Percentiles rank a stretch among this genome's conserved stretches.
Evolutionary conservation across 345 rosid species (phyloP).

Genomic region (Atalantia buxifolia): DNA sequence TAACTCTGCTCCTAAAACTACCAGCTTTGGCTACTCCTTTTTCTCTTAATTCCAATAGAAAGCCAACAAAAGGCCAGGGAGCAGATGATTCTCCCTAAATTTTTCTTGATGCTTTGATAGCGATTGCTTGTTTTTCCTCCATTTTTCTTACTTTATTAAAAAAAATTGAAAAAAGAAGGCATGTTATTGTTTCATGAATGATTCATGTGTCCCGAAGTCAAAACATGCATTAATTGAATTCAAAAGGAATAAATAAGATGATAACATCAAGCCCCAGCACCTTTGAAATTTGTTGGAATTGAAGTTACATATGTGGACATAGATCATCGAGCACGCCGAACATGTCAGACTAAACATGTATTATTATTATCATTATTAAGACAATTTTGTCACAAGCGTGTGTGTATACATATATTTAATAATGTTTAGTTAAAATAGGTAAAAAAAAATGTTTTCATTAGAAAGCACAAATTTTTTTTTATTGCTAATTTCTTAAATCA

Average conservation of each 20-base stretch:
- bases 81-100: constrained; percentile 23
- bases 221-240: constrained; percentile 16
- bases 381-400: background rate
- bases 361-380: background rate
- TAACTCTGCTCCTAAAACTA: constrained; percentile 21
- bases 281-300: constrained; percentile 11
- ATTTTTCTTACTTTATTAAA: background rate
- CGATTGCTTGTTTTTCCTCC: constrained; percentile 5
- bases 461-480: background rate
- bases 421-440: background rate
- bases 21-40: constrained; percentile 18
- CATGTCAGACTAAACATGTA: background rate
- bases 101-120: constrained; percentile 18
- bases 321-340: background rate
- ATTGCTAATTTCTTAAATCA: too few species aligned
- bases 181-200: constrained; percentile 10
- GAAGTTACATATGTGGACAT: constrained; percentile 6
- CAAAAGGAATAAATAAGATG: background rate
- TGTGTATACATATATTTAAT: background rate
- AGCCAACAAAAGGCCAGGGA: constrained; percentile 28
- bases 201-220: constrained; percentile 22
- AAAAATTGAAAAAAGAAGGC: background rate
- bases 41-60: constrained; percentile 30
- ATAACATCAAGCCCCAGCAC: constrained; percentile 13
- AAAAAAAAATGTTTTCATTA: background rate